Percentiles rank a stretch among this genome's conserved stretches.
phyloP scores from a whole-genome alignment of 768 basidiomycete species.

The Paxillus rubicundulus region DNA sequence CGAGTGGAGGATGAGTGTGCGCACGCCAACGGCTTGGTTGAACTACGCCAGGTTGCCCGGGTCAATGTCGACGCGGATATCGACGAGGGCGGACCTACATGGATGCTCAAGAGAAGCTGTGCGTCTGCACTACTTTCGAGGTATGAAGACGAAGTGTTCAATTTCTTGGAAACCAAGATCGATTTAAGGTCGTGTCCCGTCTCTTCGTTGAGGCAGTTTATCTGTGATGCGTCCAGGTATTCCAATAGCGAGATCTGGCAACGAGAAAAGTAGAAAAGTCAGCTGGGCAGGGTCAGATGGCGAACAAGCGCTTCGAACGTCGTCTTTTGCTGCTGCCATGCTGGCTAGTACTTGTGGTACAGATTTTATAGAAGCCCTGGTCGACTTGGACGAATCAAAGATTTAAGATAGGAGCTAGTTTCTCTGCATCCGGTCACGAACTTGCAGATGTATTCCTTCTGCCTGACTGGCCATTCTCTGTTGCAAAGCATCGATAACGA shows the following conservation, averaged over 20 bases:
- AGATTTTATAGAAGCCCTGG: neutral
- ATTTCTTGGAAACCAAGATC: constrained; percentile 43
- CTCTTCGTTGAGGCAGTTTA: constrained; percentile 71
- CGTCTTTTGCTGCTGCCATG: constrained; percentile 28
- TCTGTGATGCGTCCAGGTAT: constrained; percentile 55
- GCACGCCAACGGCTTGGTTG: constrained; percentile 65
- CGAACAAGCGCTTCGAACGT: constrained; percentile 20
- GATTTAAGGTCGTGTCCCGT: constrained; percentile 47
- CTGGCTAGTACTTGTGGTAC: constrained; percentile 5
- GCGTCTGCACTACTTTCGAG: constrained; percentile 72
- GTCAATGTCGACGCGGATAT: too few relatives aligned
- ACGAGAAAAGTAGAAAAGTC: constrained; percentile 4
- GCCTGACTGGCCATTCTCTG: neutral
- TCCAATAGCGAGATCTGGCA: constrained; percentile 53
- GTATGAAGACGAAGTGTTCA: constrained; percentile 45
- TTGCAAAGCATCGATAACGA: constrained; percentile 18
- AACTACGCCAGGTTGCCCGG: constrained; percentile 43
- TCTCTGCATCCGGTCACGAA: neutral
- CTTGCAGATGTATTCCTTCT: too few relatives aligned
- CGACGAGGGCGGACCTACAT: constrained; percentile 41
- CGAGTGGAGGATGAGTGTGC: constrained; percentile 53
- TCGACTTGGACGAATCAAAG: too few relatives aligned
- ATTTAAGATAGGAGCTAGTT: constrained; percentile 15
- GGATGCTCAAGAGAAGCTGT: constrained; percentile 64
- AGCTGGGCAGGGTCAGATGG: neutral